phyloP scores from a whole-genome alignment of 768 basidiomycete genomes.

The Cubamyces sp. region DNA sequence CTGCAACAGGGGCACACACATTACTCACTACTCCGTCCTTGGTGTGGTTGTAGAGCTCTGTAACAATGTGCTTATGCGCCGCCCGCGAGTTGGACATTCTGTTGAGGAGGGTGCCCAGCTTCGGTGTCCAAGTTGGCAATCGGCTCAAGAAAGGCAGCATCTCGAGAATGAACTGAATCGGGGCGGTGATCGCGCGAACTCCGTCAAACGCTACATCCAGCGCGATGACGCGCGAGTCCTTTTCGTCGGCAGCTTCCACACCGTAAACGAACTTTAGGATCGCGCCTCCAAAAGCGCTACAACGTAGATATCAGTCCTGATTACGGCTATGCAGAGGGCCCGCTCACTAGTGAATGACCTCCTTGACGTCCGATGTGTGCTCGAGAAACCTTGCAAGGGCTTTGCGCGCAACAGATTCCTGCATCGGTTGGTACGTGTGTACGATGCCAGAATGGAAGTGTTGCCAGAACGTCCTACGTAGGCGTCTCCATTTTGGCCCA shows the following conservation, averaged over 20 bases:
- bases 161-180: constrained; percentile 4
- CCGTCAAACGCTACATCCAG: constrained; percentile 17
- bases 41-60: neutral
- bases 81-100: neutral
- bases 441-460: constrained; percentile 4
- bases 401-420: constrained; percentile 1
- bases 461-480: constrained; percentile 17
- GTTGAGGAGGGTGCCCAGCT: neutral
- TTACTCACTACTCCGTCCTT: neutral
- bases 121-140: constrained; percentile 8
- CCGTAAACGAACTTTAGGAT: constrained; percentile 7
- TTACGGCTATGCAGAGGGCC: neutral
- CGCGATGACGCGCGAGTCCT: constrained; percentile 22
- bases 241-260: neutral
- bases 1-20: too few species aligned
- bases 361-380: neutral
- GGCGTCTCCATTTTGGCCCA: constrained; percentile 14
- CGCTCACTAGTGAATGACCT: constrained; percentile 15
- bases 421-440: neutral
- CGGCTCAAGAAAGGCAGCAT: neutral
- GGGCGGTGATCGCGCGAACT: constrained; percentile 2
- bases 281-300: constrained; percentile 2
- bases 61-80: neutral
- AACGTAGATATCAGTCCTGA: too few species aligned
- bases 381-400: constrained; percentile 17